Base-by-base conservation (phyloP, 2,329 filamentous ascomycete species). In the Hirsutella thompsonii region DNA sequence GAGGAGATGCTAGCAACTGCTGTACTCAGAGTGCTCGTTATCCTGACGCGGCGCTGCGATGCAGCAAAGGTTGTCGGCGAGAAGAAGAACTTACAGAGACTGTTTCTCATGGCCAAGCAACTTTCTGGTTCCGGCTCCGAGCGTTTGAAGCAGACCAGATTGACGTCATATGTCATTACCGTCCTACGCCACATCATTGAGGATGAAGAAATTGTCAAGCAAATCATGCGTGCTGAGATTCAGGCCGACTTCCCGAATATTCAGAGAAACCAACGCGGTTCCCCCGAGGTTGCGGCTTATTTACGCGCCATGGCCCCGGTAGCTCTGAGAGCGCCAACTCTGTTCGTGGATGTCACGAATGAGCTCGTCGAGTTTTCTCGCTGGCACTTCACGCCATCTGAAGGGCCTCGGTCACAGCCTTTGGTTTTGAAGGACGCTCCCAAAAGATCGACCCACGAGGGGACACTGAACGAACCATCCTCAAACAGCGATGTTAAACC, bases 91-190 rank as follows among this genome's bases (percentile, higher is more conserved):
- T 70, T 98, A 38, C 85, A 92, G 55, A 76, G 87, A 21, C 68
- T 98, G 19, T 96, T 98, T 60, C 76, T 95, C 39, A 94, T 96
- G 85, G 79, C 90, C 43, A 94, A 93, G 59, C 90, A 96, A 58
- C 75, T 96, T 44, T 81, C 86, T 18, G 84, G 83, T 20, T 74
- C 79, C 23, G 83, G 84, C 6, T 84, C 87, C 23, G 76, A 83
- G 41, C 81, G 81, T 41, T 72, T 98, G 9, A 70, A 65, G 45
- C 68, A 72, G 33, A 68, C 65, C 2, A 67, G 66, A 40, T 62
- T 76, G 32, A 66, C 68, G 3, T 59, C 68, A 19, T 74, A 82
- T 43, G 82, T 94, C 52, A 81, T 96, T 73, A 74, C 90, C 11
- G 81, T 95, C 40, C 67, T 98, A 35, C 81, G 93, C 33, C 92